Base-by-base conservation (phyloP, 345 rosid species). In the Cardamine resedifolia region DNA sequence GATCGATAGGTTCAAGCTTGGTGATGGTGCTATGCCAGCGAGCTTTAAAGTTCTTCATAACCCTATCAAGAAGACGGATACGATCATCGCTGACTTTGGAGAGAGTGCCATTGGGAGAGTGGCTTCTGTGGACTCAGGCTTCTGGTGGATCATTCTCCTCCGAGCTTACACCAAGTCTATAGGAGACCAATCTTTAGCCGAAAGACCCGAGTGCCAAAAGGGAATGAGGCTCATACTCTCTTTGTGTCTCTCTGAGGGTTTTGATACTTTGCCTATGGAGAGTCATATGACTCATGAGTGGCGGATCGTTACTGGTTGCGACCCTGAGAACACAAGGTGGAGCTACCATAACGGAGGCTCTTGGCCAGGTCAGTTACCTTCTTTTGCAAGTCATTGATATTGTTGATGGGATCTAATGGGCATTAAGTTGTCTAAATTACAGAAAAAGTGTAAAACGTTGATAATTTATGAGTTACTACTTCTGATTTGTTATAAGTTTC, bases 81-180 rank as follows among this genome's bases (percentile, higher is more conserved):
- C 88, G 10, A 77, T 90, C 55, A 44, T 88, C 12, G 96, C 91
- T 61, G 96, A 90, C 72, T 90, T 88, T 71, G 94, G 94, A 38
- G 96, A 86, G 83, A 86, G 85, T 53, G 94, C 96, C 19, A 90
- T 90, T 44, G 96, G 94, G 70, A 83, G 96, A 38, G 96, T 90
- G 68, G 96, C 96, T 50, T 91, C 96, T 1, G 91, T 90, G 18
- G 91, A 90, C 71, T 90, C 91, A 48, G 91, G 96, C 38, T 90
- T 90, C 77, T 90, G 94, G 96, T 90, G 96, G 96, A 88, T 90
- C 68, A 90, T 90, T 72, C 85, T 90, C 65, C 90, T 90, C 31
- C 87, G 96, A 48, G 91, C 96, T 14, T 90, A 90, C 61, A 86
- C 94, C 10, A 90, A 90, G 62, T 84, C 93, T 39, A 90, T 94